Conservation (phyloP, 768 basidiomycete genomes). For the Lyophyllum decastes region DNA sequence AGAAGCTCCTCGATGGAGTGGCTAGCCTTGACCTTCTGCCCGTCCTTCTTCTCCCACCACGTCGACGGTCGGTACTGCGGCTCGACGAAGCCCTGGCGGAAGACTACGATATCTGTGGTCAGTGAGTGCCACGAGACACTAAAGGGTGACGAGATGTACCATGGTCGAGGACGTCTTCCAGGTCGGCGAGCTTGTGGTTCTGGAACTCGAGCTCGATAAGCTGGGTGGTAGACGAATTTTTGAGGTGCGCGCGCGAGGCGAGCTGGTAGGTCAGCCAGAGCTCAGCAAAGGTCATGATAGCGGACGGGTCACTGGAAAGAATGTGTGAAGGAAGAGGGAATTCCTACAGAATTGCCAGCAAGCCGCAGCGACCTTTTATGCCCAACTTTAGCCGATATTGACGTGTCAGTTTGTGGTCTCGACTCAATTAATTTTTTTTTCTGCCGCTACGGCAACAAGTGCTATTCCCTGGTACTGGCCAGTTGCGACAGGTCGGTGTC, state of each 20-base stretch:
- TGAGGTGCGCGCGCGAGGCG: slow-evolving; percentile 40
- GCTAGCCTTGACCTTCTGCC: slow-evolving; percentile 35
- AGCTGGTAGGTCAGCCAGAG: slow-evolving; percentile 53
- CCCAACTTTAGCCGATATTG: slow-evolving; percentile 6
- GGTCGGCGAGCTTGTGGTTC: slow-evolving; percentile 38
- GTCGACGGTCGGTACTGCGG: slow-evolving; percentile 39
- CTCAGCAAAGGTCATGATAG: slow-evolving; percentile 30
- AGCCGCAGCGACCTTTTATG: slow-evolving; percentile 10
- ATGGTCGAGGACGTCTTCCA: slow-evolving; percentile 51
- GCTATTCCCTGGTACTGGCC: no score
- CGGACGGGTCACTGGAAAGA: not conserved
- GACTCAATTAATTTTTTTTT: not conserved
- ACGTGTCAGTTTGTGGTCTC: slow-evolving; percentile 2
- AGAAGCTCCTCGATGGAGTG: slow-evolving; percentile 35
- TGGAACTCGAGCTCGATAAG: slow-evolving; percentile 47
- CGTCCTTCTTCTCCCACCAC: slow-evolving; percentile 47
- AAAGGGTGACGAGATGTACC: slow-evolving; percentile 23
- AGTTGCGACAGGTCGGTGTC: no score
- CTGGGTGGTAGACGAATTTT: slow-evolving; percentile 40
- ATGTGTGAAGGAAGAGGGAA: not conserved
- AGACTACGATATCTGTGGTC: slow-evolving; percentile 27
- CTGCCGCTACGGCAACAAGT: no score
- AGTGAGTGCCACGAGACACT: slow-evolving; percentile 16
- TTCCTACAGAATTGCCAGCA: not conserved
- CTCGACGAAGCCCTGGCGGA: slow-evolving; percentile 48